phyloP scores from a whole-genome alignment of 257 asterid genomes.

The Nicotiana undulata region DNA sequence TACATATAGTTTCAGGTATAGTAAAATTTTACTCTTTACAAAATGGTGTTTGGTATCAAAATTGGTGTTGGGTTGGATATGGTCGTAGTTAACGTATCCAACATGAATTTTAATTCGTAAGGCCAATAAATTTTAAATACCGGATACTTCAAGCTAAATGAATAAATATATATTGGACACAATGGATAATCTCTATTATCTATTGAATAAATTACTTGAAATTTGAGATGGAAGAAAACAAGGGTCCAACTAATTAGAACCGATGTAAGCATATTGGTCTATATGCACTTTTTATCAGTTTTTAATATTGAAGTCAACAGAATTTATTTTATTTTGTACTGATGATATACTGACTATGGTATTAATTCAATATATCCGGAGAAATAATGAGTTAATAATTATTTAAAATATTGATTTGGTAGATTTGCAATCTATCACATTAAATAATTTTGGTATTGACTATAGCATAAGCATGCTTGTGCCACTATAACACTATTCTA shows the following conservation, averaged over 20 bases:
- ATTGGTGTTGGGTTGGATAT: no score
- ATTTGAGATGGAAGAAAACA: background rate
- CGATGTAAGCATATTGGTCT: background rate
- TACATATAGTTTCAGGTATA: no score
- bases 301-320: background rate
- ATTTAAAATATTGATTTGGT: background rate
- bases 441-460: background rate
- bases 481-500: background rate
- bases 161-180: no score
- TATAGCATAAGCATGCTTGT: background rate
- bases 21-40: no score
- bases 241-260: background rate
- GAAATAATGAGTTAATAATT: background rate
- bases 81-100: no score
- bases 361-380: background rate
- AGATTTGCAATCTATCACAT: conserved; percentile 1
- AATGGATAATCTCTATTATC: background rate
- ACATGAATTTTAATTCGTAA: no score
- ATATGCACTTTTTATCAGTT: background rate
- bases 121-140: no score
- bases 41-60: no score
- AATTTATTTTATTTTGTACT: background rate
- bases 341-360: background rate
- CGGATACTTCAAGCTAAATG: no score
- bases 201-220: background rate